Percentiles rank a stretch among this genome's conserved stretches.
Evolutionary conservation across 1,284 basidiomycete species (phyloP).

Genomic region (Trametes sp.): DNA sequence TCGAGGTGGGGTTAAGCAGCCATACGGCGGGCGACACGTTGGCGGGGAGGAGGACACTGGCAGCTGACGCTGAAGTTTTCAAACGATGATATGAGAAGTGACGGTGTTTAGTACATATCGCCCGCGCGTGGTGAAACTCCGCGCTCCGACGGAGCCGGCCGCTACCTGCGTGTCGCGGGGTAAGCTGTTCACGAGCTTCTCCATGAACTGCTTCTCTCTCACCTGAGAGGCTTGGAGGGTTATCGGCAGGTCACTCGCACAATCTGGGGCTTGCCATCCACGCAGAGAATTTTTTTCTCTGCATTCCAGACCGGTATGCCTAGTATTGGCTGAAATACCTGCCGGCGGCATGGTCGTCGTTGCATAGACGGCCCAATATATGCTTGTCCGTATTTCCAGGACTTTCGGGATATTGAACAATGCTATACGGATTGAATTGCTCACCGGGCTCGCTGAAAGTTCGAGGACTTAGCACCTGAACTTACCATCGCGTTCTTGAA

Average conservation of each 20-base stretch:
- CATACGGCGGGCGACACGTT: slow-evolving; percentile 11
- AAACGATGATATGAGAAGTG: slow-evolving; percentile 1
- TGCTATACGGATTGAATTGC: neutral
- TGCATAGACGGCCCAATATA: neutral
- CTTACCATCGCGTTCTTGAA: neutral
- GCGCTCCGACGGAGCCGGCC: slow-evolving; percentile 6
- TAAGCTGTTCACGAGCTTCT: slow-evolving; percentile 12
- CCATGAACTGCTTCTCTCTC: neutral
- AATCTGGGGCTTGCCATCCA: neutral
- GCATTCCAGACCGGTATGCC: neutral
- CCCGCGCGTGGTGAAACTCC: neutral
- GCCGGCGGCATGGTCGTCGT: neutral
- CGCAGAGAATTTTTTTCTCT: neutral
- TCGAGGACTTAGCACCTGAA: slow-evolving; percentile 2
- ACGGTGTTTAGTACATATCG: slow-evolving; percentile 1
- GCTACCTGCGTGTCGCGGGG: slow-evolving; percentile 1
- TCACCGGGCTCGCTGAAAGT: slow-evolving; percentile 4
- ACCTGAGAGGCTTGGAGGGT: neutral
- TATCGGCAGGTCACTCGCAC: slow-evolving; percentile 6
- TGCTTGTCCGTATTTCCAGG: no score
- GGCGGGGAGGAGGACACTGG: neutral
- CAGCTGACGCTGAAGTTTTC: slow-evolving; percentile 15
- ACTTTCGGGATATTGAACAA: no score
- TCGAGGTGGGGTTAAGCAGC: neutral
- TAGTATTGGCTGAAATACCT: neutral